phyloP scores from a whole-genome alignment of 164 flowering plant species.

The Hamamelis virginiana region DNA sequence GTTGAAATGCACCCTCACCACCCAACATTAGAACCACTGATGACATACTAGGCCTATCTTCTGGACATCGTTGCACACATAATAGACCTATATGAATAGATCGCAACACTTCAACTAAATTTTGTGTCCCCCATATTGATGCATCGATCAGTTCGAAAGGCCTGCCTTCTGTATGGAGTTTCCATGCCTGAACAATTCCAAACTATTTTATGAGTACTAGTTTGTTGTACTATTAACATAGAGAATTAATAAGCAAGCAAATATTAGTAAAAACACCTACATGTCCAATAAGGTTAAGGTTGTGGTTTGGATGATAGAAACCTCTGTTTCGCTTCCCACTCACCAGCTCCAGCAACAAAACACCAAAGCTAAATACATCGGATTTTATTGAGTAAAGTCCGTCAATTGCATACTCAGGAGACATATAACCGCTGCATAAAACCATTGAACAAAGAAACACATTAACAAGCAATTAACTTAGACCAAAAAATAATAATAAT shows the following conservation, averaged over 20 bases:
- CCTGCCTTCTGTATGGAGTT: background rate
- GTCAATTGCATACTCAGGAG: conserved; percentile 24
- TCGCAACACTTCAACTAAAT: background rate
- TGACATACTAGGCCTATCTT: conserved; percentile 9
- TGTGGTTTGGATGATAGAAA: conserved; percentile 1
- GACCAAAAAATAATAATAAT: too few species aligned
- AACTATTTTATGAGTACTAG: too few species aligned
- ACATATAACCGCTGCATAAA: conserved; percentile 19
- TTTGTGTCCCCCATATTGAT: background rate
- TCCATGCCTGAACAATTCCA: background rate
- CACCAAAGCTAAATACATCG: conserved; percentile 19
- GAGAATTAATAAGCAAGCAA: too few species aligned
- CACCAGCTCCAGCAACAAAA: conserved; percentile 11
- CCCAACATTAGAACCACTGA: conserved; percentile 7
- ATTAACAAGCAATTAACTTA: too few species aligned
- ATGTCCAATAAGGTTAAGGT: conserved; percentile 1
- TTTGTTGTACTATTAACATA: too few species aligned
- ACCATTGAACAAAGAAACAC: too few species aligned
- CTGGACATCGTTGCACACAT: background rate
- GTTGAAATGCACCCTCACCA: conserved; percentile 5
- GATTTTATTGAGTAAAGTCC: conserved; percentile 25
- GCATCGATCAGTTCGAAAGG: background rate
- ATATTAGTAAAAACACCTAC: too few species aligned
- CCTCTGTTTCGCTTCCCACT: conserved; percentile 20
- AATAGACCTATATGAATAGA: conserved; percentile 4